These are phyloP conservation scores for Porphyrellus cyaneotinctus DNA, from an alignment of 768 basidiomycete species.

Conservation along the genomic window DNA sequence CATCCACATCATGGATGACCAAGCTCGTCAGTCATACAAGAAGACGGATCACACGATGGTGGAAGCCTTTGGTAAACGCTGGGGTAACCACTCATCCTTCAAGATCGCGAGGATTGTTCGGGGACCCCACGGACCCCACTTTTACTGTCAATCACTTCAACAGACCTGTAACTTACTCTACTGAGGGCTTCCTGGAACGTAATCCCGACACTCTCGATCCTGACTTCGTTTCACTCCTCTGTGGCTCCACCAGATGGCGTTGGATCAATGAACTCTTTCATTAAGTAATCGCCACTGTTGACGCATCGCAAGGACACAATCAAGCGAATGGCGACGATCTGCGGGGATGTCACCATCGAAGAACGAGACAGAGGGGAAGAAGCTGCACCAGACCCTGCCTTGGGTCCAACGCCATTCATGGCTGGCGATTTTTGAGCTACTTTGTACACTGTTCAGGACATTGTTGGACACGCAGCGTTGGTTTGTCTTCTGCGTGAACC, in stretches of 20 bases:
- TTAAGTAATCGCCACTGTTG: slow-evolving; percentile 86
- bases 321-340: slow-evolving; percentile 46
- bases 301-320: slow-evolving; percentile 77
- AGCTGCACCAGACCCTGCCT: slow-evolving; percentile 30
- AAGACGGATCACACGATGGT: slow-evolving; percentile 95
- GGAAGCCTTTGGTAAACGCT: slow-evolving; percentile 89
- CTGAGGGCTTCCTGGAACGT: slow-evolving; percentile 84
- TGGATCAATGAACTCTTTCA: slow-evolving; percentile 87
- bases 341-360: slow-evolving; percentile 19
- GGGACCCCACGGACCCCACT: slow-evolving; percentile 77
- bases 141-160: slow-evolving; percentile 94
- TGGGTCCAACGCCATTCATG: slow-evolving; percentile 53
- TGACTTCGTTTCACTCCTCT: slow-evolving; percentile 86
- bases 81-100: slow-evolving; percentile 92
- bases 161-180: slow-evolving; percentile 86
- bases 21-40: slow-evolving; percentile 78
- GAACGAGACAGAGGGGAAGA: slow-evolving; percentile 52
- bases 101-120: slow-evolving; percentile 71
- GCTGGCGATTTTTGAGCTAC: slow-evolving; percentile 87
- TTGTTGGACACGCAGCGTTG: slow-evolving; percentile 86
- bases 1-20: slow-evolving; percentile 97
- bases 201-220: slow-evolving; percentile 89
- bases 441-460: slow-evolving; percentile 83
- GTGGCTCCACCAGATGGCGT: slow-evolving; percentile 64
- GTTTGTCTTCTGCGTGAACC: slow-evolving; percentile 90